Evolutionary conservation across 345 rosid genomes (phyloP).

Genomic region (Brassica cretica): DNA sequence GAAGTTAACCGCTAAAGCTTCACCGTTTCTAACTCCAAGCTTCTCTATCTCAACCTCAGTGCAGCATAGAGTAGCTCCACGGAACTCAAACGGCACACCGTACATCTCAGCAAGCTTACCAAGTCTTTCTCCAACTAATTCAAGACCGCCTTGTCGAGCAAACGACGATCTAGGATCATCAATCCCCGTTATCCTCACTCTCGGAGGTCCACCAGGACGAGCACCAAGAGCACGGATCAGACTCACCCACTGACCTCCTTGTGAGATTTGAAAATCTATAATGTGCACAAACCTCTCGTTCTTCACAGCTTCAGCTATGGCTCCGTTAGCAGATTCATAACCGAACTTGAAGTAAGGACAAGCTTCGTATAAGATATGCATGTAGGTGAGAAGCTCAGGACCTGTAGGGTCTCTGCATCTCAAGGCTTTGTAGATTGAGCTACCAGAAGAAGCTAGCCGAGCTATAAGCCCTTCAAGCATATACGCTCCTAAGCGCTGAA

Average conservation of each 20-base stretch:
- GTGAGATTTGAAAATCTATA: constrained; percentile 81
- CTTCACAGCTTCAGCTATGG: constrained; percentile 92
- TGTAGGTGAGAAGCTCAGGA: constrained; percentile 74
- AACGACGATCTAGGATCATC: constrained; percentile 80
- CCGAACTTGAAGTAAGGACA: constrained; percentile 98
- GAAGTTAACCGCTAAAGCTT: constrained; percentile 84
- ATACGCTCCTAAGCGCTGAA: constrained; percentile 88
- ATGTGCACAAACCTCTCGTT: constrained; percentile 70
- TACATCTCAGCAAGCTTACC: constrained; percentile 63
- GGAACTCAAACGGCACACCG: constrained; percentile 84
- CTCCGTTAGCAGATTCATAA: constrained; percentile 90
- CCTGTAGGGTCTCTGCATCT: constrained; percentile 87
- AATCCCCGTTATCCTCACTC: constrained; percentile 75
- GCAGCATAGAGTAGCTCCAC: constrained; percentile 55
- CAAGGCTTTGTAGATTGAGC: constrained; percentile 74
- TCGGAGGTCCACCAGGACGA: constrained; percentile 87
- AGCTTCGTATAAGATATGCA: constrained; percentile 82
- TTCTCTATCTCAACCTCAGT: constrained; percentile 62
- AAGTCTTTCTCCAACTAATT: constrained; percentile 75
- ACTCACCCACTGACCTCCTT: constrained; percentile 93
- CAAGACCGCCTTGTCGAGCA: constrained; percentile 88
- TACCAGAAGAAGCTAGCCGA: constrained; percentile 76
- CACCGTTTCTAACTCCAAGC: constrained; percentile 64
- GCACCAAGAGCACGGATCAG: constrained; percentile 86
- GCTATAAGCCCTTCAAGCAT: constrained; percentile 90